These are phyloP conservation scores for Paramarasmius palmivorus DNA, from an alignment of 1,284 basidiomycete genomes.

Conservation along the genomic window DNA sequence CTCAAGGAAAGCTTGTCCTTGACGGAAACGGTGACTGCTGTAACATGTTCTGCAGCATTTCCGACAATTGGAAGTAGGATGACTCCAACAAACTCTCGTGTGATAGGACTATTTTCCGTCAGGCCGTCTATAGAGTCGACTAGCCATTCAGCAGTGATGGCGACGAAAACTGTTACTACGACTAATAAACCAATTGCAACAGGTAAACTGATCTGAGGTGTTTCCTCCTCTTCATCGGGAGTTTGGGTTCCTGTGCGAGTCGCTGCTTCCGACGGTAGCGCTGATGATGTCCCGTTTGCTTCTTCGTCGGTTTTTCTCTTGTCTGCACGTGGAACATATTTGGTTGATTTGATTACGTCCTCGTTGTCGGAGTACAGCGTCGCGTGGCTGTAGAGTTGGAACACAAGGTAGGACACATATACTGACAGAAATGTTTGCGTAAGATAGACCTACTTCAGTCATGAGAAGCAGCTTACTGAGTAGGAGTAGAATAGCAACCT, in stretches of 20 bases:
- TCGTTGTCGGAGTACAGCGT: constrained; percentile 63
- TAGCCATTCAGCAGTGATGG: constrained; percentile 85
- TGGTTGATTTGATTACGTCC: constrained; percentile 38
- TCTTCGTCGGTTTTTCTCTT: constrained; percentile 15
- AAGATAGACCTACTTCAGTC: background rate
- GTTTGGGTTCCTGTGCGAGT: background rate
- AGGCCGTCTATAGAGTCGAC: constrained; percentile 75
- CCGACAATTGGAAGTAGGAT: constrained; percentile 89
- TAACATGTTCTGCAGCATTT: constrained; percentile 88
- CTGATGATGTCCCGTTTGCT: constrained; percentile 3
- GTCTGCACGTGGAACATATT: constrained; percentile 29
- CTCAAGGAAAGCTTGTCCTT: constrained; percentile 76
- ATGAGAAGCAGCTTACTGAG: constrained; percentile 52
- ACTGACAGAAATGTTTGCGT: constrained; percentile 39
- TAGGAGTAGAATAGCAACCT: constrained; percentile 80
- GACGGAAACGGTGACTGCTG: constrained; percentile 84
- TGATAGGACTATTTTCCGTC: constrained; percentile 51
- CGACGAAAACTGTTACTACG: constrained; percentile 67
- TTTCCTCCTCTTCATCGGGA: constrained; percentile 47
- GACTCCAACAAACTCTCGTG: constrained; percentile 80
- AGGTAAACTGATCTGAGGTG: constrained; percentile 54
- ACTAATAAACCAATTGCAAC: constrained; percentile 57
- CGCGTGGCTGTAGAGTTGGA: constrained; percentile 87
- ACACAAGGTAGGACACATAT: constrained; percentile 74
- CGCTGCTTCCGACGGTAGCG: background rate